Evolutionary conservation across 2,329 filamentous ascomycete genomes (phyloP), one percentile per base, ranked within the genome.

Genomic region (Aspergillus bombycis): DNA sequence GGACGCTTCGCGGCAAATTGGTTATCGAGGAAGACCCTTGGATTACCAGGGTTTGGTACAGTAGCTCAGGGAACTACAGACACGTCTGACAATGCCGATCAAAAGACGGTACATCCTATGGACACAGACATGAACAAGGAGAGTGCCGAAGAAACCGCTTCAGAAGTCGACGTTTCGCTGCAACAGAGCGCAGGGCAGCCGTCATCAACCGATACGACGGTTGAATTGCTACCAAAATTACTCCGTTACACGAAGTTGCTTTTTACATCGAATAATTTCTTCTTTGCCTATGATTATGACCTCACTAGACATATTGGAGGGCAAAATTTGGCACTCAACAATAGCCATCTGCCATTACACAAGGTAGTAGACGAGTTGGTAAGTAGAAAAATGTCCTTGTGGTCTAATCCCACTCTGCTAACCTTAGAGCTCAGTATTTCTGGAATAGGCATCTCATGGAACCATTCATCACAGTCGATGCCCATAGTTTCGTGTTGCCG

Each of bases 241-340:
- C 78, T 99, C 48, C 87, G 91, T 46, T 96, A 92, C 36, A 89
- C 93, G 1, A 92, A 92, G 72, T 87, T 98, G 61, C 87, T 97
- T 64, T 94, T 97, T 73, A 89, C 91, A 1, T 93, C 91, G 0
- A 86, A 86, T 66, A 97, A 92, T 75, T 98, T 97, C 77, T 98
- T 91, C 81, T 99, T 94, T 77, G 94, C 94, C 0, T 97, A 99
- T 76, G 95, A 99, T 68, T 86, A 94, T 74, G 94, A 99, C 75
- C 86, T 99, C 57, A 98, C 95, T 0, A 86, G 90, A 61, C 88
- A 86, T 60, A 75, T 86, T 65, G 75, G 77, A 58, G 75, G 76
- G 43, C 78, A 81, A 70, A 76, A 77, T 52, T 60, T 75, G 10
- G 62, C 76, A 9, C 71, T 74, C 36, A 77, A 71, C 26, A 78